A percentile compares a stretch with the other conserved stretches of the same genome.
These are phyloP conservation scores for Exophiala calicioides DNA, from an alignment of 2,329 filamentous ascomycete species.

Conservation along the genomic window DNA sequence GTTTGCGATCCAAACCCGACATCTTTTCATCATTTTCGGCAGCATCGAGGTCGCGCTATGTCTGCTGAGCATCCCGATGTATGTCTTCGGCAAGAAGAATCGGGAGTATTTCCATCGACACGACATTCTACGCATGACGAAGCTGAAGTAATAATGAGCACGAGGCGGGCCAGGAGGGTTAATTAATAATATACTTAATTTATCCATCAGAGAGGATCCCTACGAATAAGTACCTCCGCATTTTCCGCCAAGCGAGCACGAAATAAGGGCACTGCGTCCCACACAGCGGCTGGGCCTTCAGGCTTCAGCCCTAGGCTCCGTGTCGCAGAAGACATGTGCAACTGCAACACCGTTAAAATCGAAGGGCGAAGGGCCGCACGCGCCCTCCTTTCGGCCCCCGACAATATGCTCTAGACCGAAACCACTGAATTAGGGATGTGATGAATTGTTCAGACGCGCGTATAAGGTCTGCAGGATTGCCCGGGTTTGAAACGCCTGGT, in stretches of 20 bases:
- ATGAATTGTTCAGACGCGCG: conserved; percentile 18
- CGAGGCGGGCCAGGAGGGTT: no score
- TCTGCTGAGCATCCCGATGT: conserved; percentile 71
- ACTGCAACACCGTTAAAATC: no score
- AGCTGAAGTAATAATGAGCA: conserved; percentile 38
- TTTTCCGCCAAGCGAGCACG: no score
- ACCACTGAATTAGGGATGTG: conserved; percentile 6
- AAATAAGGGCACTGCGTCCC: no score
- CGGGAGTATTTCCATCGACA: conserved; percentile 74
- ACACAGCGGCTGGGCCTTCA: no score
- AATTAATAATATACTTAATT: no score
- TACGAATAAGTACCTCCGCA: no score
- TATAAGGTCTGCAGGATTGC: conserved; percentile 11
- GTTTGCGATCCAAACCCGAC: conserved; percentile 56
- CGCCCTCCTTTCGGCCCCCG: no score
- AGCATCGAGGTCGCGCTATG: conserved; percentile 79
- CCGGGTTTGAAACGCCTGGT: conserved; percentile 16
- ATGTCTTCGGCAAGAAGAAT: conserved; percentile 76
- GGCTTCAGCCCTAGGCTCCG: no score
- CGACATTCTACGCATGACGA: conserved; percentile 62
- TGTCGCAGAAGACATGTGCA: no score
- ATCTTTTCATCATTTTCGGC: conserved; percentile 68
- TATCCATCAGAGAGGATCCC: no score
- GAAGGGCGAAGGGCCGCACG: not conserved
- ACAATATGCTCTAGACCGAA: not conserved